These are phyloP conservation scores for Piper longum DNA, from an alignment of 164 flowering plant species.

Conservation along the genomic window DNA sequence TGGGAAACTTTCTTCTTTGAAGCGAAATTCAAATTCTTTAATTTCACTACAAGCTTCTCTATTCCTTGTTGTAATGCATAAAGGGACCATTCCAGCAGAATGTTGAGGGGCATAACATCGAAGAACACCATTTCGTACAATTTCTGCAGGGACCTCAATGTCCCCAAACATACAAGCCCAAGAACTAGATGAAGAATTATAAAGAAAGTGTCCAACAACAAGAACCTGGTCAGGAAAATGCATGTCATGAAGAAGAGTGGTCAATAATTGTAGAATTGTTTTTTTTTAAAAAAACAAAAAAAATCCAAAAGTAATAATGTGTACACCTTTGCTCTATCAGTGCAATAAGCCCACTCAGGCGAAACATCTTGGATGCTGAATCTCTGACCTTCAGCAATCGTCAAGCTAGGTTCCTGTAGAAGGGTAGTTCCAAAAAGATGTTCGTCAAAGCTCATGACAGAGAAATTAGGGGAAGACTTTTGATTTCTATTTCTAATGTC, in stretches of 20 bases:
- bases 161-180: constrained; percentile 95
- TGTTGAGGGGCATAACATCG: constrained; percentile 70
- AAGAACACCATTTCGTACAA: constrained; percentile 73
- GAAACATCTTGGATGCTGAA: constrained; percentile 66
- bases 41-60: constrained; percentile 80
- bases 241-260: constrained; percentile 1
- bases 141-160: constrained; percentile 65
- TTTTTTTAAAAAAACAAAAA: not conserved
- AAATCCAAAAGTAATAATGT: not conserved
- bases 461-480: constrained; percentile 16
- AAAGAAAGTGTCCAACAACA: constrained; percentile 78
- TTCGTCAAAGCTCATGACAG: constrained; percentile 24
- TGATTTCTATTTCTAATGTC: not conserved
- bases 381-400: constrained; percentile 45
- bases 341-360: constrained; percentile 80
- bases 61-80: constrained; percentile 73
- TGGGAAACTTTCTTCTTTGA: constrained; percentile 15
- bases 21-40: constrained; percentile 78
- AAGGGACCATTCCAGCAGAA: constrained; percentile 51
- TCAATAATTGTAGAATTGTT: not conserved
- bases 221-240: constrained; percentile 48
- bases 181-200: constrained; percentile 45
- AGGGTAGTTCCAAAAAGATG: constrained; percentile 20
- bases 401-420: constrained; percentile 31
- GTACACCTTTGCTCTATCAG: constrained; percentile 65